Conservation (phyloP, 176 grass and related monocot species). For the Eremochloa ophiuroides region DNA sequence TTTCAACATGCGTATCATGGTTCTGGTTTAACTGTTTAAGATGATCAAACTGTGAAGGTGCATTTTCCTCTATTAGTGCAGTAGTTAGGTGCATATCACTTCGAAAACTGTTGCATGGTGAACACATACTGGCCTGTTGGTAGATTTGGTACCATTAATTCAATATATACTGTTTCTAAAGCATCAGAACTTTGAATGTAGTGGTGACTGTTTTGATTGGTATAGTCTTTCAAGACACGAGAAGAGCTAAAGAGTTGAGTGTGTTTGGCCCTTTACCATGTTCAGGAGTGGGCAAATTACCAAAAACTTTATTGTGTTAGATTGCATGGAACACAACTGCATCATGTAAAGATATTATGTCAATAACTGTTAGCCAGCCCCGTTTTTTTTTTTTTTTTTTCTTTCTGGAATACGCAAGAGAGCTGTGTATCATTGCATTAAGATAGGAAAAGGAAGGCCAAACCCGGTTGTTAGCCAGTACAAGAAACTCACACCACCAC, state of each 20-base stretch:
- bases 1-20: not conserved
- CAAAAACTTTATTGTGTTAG: not conserved
- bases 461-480: too few species aligned
- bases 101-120: not conserved
- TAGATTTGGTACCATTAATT: not conserved
- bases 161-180: not conserved
- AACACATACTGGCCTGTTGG: not conserved
- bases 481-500: too few species aligned
- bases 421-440: too few species aligned
- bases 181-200: not conserved
- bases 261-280: not conserved
- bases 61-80: not conserved
- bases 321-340: not conserved
- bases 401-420: too few species aligned
- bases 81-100: conserved; percentile 1
- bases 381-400: not conserved
- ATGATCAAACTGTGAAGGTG: not conserved
- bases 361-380: not conserved
- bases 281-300: not conserved
- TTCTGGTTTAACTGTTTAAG: not conserved
- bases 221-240: not conserved
- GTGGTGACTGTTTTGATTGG: not conserved
- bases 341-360: not conserved
- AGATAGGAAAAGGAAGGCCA: too few species aligned
- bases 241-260: not conserved